Percentiles rank a stretch among this genome's conserved stretches.
Conservation (phyloP, 2,329 filamentous ascomycete species). For the Scytalidium sp. region DNA sequence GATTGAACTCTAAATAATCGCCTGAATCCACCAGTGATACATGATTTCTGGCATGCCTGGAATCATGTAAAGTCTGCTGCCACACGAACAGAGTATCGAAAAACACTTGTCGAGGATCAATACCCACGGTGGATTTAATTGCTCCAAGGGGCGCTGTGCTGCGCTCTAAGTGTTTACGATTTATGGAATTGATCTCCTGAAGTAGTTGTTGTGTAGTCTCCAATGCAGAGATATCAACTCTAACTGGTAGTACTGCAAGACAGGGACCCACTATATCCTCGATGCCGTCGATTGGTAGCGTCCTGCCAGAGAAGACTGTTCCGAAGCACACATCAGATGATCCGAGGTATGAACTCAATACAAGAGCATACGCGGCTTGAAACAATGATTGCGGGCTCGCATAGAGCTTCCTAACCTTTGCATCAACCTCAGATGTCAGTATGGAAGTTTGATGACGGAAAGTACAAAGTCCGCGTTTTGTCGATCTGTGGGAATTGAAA, state of each 20-base stretch:
- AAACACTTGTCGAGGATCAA: conserved; percentile 53
- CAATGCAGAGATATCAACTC: conserved; percentile 55
- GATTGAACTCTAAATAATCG: conserved; percentile 73
- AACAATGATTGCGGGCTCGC: conserved; percentile 68
- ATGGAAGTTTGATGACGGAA: conserved; percentile 26
- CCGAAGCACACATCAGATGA: conserved; percentile 69
- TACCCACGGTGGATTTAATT: conserved; percentile 59
- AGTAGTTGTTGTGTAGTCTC: conserved; percentile 59
- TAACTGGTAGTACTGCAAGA: conserved; percentile 70
- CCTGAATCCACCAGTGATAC: conserved; percentile 57
- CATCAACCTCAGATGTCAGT: conserved; percentile 23
- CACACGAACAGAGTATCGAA: conserved; percentile 83
- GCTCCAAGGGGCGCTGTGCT: conserved; percentile 62
- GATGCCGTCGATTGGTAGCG: conserved; percentile 65
- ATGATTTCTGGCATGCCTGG: conserved; percentile 27
- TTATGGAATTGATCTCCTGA: conserved; percentile 59
- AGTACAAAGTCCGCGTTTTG: conserved; percentile 24
- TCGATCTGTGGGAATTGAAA: conserved; percentile 40
- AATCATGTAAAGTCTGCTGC: conserved; percentile 64
- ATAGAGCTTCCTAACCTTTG: conserved; percentile 16
- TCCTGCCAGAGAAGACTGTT: conserved; percentile 78
- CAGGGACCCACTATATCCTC: conserved; percentile 78
- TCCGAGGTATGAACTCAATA: conserved; percentile 65
- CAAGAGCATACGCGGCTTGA: conserved; percentile 65
- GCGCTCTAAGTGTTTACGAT: conserved; percentile 63